These are phyloP conservation scores for Macrolepiota dolichaula DNA, from an alignment of 768 basidiomycete species.

Conservation along the genomic window DNA sequence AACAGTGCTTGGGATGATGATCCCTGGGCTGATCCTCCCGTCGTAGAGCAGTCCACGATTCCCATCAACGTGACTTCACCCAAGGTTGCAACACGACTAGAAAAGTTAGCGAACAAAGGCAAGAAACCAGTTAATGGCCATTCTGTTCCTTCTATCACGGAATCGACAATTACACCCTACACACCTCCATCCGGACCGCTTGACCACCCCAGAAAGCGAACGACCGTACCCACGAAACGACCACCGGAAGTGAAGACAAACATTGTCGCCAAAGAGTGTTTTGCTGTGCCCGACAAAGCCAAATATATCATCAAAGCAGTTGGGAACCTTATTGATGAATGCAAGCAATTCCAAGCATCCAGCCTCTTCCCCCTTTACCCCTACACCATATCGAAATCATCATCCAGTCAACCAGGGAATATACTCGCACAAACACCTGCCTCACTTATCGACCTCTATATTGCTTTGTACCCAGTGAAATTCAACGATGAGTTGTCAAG, in stretches of 20 bases:
- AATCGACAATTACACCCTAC: slow-evolving; percentile 18
- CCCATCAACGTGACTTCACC: slow-evolving; percentile 27
- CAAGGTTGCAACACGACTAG: slow-evolving; percentile 55
- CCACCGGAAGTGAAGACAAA: slow-evolving; percentile 12
- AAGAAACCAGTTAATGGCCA: slow-evolving; percentile 41
- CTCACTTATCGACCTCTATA: slow-evolving; percentile 72
- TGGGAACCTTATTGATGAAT: slow-evolving; percentile 64
- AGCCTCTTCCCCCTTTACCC: slow-evolving; percentile 37
- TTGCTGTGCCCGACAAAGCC: slow-evolving; percentile 56
- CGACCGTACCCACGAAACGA: not conserved
- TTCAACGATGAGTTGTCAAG: slow-evolving; percentile 43
- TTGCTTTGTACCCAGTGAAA: slow-evolving; percentile 72
- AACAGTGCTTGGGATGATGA: slow-evolving; percentile 64
- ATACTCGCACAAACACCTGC: slow-evolving; percentile 60
- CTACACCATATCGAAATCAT: slow-evolving; percentile 26
- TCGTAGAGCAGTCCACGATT: slow-evolving; percentile 25
- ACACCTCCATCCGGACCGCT: slow-evolving; percentile 10
- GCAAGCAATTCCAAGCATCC: slow-evolving; percentile 57
- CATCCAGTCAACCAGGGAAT: slow-evolving; percentile 39
- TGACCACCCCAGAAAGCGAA: not conserved
- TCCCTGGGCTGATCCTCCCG: slow-evolving; percentile 56
- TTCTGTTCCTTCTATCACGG: slow-evolving; percentile 19
- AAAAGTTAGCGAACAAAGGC: slow-evolving; percentile 52
- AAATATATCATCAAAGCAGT: slow-evolving; percentile 54
- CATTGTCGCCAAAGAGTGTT: slow-evolving; percentile 32